phyloP scores from a whole-genome alignment of 2,329 filamentous ascomycete genomes.

The Hymenoscyphus infarciens region DNA sequence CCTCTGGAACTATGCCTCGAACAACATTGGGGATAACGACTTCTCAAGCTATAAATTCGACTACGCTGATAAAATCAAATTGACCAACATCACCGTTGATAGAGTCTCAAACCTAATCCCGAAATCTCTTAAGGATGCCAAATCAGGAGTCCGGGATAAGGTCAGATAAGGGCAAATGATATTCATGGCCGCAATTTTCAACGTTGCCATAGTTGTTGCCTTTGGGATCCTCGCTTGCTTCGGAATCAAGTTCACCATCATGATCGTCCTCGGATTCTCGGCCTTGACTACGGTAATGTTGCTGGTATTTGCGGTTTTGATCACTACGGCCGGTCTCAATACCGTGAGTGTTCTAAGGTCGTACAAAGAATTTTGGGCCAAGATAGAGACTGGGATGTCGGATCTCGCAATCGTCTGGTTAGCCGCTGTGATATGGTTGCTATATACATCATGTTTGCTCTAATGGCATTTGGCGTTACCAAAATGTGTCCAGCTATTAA shows the following conservation, averaged over 20 bases:
- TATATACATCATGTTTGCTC: background rate
- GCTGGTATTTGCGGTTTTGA: background rate
- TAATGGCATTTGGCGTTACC: background rate
- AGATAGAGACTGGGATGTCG: constrained; percentile 5
- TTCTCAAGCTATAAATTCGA: background rate
- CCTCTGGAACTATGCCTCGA: background rate
- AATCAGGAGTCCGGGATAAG: background rate
- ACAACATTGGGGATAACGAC: background rate
- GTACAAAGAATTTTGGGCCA: constrained; percentile 4
- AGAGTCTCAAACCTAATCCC: background rate
- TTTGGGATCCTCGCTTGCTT: constrained; percentile 7
- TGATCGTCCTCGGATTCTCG: constrained; percentile 1
- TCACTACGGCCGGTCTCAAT: constrained; percentile 2
- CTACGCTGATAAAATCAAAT: background rate
- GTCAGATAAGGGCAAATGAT: constrained; percentile 1
- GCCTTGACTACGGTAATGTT: background rate
- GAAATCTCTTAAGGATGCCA: background rate
- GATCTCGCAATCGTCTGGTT: constrained; percentile 5
- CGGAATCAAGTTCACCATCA: constrained; percentile 1
- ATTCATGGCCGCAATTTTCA: constrained; percentile 9
- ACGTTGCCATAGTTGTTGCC: constrained; percentile 1
- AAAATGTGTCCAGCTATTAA: constrained; percentile 2
- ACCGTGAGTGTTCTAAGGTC: background rate
- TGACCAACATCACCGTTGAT: background rate
- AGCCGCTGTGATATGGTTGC: constrained; percentile 7